A percentile compares a stretch with the other conserved stretches of the same genome.
phyloP scores from a whole-genome alignment of 2,329 filamentous ascomycete species.

The Aspergillus sergii region DNA sequence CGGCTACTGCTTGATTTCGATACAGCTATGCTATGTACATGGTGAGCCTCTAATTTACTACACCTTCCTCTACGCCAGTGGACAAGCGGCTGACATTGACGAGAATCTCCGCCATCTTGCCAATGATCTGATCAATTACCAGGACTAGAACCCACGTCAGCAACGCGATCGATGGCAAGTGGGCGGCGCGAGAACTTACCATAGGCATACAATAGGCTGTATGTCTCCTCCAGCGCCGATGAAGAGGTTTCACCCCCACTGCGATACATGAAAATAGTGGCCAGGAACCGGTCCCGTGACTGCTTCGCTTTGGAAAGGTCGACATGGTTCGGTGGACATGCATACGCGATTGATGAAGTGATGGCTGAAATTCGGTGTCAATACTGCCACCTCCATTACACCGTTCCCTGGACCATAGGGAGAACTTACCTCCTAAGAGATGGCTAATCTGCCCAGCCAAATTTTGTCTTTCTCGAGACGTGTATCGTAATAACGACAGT shows the following conservation, averaged over 20 bases:
- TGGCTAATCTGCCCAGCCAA: slow-evolving; percentile 89
- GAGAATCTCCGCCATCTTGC: slow-evolving; percentile 56
- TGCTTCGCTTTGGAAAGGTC: slow-evolving; percentile 75
- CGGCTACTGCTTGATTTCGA: too few relatives aligned
- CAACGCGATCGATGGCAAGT: not conserved
- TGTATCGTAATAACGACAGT: slow-evolving; percentile 76
- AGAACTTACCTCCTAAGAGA: slow-evolving; percentile 63
- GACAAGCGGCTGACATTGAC: slow-evolving; percentile 60
- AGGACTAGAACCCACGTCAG: slow-evolving; percentile 47
- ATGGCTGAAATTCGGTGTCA: slow-evolving; percentile 66
- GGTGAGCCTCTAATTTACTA: not conserved
- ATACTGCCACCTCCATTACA: not conserved
- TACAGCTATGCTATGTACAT: not conserved
- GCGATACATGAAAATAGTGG: slow-evolving; percentile 85
- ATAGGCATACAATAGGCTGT: slow-evolving; percentile 93
- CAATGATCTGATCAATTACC: slow-evolving; percentile 62
- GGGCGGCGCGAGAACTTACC: slow-evolving; percentile 49
- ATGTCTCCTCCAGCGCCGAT: slow-evolving; percentile 63
- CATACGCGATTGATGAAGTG: slow-evolving; percentile 88
- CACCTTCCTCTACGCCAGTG: too few relatives aligned
- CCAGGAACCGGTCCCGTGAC: slow-evolving; percentile 78
- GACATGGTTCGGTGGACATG: slow-evolving; percentile 87
- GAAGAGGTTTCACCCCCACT: slow-evolving; percentile 62
- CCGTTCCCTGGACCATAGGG: fast-evolving
- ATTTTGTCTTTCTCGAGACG: slow-evolving; percentile 73